A percentile compares a stretch with the other conserved stretches of the same genome.
phyloP scores from a whole-genome alignment of 176 grass and related monocot genomes.

The Cymbopogon citratus region DNA sequence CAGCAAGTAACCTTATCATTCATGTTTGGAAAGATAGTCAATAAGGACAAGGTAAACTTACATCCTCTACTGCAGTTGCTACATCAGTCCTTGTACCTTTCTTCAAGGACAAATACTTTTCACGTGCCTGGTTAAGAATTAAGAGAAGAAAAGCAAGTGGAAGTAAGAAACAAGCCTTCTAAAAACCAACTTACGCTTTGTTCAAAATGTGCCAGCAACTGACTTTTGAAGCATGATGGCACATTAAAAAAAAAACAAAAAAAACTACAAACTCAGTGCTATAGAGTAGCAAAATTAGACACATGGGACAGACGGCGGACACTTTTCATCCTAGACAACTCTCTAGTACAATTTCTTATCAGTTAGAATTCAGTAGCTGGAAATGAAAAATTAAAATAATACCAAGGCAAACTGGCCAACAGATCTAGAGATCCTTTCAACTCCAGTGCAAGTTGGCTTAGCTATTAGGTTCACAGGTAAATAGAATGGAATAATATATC shows the following conservation, averaged over 20 bases:
- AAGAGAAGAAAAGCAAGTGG: conserved; percentile 11
- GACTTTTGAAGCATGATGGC: conserved; percentile 1
- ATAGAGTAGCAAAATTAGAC: not conserved
- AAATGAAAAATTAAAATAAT: not conserved
- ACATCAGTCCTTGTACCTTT: conserved; percentile 89
- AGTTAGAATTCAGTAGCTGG: not conserved
- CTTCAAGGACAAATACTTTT: conserved; percentile 87
- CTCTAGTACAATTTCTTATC: not conserved
- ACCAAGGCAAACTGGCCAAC: not conserved
- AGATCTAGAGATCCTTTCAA: not conserved
- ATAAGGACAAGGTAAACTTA: conserved; percentile 38
- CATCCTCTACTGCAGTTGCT: conserved; percentile 86
- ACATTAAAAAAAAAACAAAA: conserved; percentile 13
- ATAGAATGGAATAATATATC: not conserved
- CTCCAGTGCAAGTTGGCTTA: not conserved
- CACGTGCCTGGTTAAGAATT: conserved; percentile 58
- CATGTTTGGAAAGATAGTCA: not conserved
- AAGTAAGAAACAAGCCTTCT: conserved; percentile 7
- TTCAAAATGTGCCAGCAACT: not conserved
- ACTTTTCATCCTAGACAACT: not conserved
- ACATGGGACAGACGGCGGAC: not conserved
- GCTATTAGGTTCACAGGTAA: not conserved
- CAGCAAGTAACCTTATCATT: conserved; percentile 18
- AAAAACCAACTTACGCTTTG: conserved; percentile 4
- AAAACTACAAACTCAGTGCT: not conserved